Evolutionary conservation across 768 basidiomycete genomes (phyloP).

Genomic region (Crucibulum laeve): DNA sequence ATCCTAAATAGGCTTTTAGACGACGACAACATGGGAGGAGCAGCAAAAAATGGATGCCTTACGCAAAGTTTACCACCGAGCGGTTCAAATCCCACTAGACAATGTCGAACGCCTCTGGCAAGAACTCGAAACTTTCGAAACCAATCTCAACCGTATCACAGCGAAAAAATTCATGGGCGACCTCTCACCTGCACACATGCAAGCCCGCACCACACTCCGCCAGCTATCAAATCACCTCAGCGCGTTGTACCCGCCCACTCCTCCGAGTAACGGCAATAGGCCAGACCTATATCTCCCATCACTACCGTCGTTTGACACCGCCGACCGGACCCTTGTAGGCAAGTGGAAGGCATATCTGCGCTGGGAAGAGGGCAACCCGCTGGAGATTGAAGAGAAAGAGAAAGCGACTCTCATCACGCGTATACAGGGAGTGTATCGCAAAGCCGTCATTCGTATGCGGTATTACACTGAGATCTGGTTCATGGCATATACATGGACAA

Average conservation of each 20-base stretch:
- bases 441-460: constrained; percentile 88
- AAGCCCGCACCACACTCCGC: constrained; percentile 84
- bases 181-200: constrained; percentile 91
- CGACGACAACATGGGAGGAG: constrained; percentile 88
- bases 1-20: constrained; percentile 20
- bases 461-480: constrained; percentile 98
- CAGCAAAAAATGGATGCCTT: constrained; percentile 94
- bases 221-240: constrained; percentile 71
- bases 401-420: constrained; percentile 59
- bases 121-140: constrained; percentile 92
- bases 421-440: constrained; percentile 79
- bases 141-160: constrained; percentile 81
- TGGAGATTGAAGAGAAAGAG: constrained; percentile 88
- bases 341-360: constrained; percentile 91
- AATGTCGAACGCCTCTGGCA: constrained; percentile 93
- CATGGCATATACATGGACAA: constrained; percentile 86
- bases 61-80: constrained; percentile 89
- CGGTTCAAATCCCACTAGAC: constrained; percentile 90
- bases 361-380: constrained; percentile 93
- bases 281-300: constrained; percentile 62
- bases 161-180: constrained; percentile 96
- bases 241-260: constrained; percentile 44
- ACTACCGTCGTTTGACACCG: constrained; percentile 65
- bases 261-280: constrained; percentile 26
- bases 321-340: constrained; percentile 72